phyloP scores from a whole-genome alignment of 768 basidiomycete species.

The Tephrocybe sp. region DNA sequence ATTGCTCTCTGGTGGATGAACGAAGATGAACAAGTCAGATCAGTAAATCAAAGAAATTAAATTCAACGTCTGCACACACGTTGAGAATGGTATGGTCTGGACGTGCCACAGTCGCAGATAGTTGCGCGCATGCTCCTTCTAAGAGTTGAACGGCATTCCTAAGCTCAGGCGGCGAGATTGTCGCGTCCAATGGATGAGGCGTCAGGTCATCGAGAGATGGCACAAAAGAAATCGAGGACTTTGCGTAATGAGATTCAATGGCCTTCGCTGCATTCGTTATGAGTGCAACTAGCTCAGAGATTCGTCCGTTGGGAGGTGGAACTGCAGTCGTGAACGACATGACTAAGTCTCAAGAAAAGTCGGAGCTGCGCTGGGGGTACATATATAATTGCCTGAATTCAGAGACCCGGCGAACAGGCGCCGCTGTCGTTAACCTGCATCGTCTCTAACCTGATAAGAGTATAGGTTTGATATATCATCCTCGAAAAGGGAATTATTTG shows the following conservation, averaged over 20 bases:
- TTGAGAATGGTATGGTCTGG: constrained; percentile 25
- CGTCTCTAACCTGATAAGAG: no score
- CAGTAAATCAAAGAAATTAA: no score
- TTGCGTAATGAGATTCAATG: constrained; percentile 16
- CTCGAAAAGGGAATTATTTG: no score
- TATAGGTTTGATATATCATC: no score
- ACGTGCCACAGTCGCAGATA: constrained; percentile 23
- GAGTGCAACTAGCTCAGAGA: constrained; percentile 17
- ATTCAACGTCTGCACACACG: constrained; percentile 11
- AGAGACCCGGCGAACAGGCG: no score
- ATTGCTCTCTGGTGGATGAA: background rate
- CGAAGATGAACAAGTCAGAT: background rate
- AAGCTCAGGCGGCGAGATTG: constrained; percentile 14
- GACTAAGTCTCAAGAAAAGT: constrained; percentile 40
- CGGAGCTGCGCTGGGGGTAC: no score
- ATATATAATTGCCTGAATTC: no score
- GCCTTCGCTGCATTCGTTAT: constrained; percentile 15
- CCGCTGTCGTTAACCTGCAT: no score
- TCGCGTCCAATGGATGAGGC: constrained; percentile 23
- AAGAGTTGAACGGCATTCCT: constrained; percentile 25
- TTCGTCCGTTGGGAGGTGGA: background rate
- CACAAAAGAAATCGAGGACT: constrained; percentile 7
- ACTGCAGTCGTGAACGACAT: background rate
- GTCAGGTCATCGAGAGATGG: constrained; percentile 21
- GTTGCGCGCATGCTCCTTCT: constrained; percentile 28